Evolutionary conservation across 495 filamentous ascomycete genomes (phyloP).

Genomic region (Tuber microsphaerosporum): DNA sequence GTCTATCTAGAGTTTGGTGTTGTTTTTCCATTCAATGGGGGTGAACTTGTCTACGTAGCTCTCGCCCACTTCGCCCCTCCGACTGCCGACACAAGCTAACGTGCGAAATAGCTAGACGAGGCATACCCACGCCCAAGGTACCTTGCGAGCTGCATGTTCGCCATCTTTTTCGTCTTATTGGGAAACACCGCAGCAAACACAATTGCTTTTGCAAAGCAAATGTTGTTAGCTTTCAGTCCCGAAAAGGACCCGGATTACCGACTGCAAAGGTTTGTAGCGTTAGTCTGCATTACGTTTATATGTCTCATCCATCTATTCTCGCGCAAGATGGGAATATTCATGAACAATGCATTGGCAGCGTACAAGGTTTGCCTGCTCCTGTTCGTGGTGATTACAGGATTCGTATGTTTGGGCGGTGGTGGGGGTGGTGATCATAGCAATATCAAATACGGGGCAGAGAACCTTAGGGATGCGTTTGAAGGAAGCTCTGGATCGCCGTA

Average conservation of each 20-base stretch:
- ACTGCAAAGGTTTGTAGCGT: slow-evolving; percentile 35
- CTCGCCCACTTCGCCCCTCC: neutral
- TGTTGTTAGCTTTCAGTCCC: slow-evolving; percentile 30
- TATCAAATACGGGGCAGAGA: slow-evolving; percentile 19
- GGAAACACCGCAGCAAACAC: slow-evolving; percentile 34
- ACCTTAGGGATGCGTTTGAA: slow-evolving; percentile 24
- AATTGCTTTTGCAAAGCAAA: slow-evolving; percentile 35
- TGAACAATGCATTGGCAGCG: slow-evolving; percentile 34
- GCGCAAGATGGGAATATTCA: slow-evolving; percentile 28
- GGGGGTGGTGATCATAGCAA: slow-evolving; percentile 15
- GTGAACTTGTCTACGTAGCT: slow-evolving; percentile 36
- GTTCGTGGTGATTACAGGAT: slow-evolving; percentile 33
- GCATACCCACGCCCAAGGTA: slow-evolving; percentile 30
- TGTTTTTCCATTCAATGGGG: slow-evolving; percentile 36
- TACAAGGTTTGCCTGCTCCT: slow-evolving; percentile 31
- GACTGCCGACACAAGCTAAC: neutral
- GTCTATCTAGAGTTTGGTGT: slow-evolving; percentile 39
- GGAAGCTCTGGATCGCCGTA: slow-evolving; percentile 12
- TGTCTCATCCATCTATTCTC: slow-evolving; percentile 38
- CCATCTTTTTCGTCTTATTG: slow-evolving; percentile 31
- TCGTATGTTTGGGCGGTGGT: slow-evolving; percentile 31
- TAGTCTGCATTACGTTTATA: slow-evolving; percentile 31
- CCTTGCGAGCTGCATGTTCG: slow-evolving; percentile 33
- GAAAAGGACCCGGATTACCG: slow-evolving; percentile 33
- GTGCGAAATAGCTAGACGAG: slow-evolving; percentile 26